Base-by-base conservation (phyloP, 129 eudicot genomes). In the Kitagawia praeruptora region DNA sequence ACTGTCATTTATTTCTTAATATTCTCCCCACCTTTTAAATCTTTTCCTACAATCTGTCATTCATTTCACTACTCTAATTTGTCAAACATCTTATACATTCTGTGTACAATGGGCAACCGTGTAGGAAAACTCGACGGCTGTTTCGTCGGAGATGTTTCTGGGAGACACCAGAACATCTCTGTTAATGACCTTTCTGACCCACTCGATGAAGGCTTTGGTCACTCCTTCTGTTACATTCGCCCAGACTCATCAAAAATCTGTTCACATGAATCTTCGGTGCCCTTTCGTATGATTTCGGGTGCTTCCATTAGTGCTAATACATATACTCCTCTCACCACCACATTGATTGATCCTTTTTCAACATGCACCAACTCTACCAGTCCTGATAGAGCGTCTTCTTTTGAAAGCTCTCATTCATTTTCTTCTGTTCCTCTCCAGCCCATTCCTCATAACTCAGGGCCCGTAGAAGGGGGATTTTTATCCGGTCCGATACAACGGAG, bases 401-500 rank as follows among this genome's bases (percentile, higher is more conserved):
- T 95, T 49, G 96, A 95, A 85, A 87, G 96, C 85, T 90, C 97
- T 15, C 86, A 84, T 42, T 84, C 81, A 2, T 86, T 88, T 79
- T 38, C 88, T 34, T 84, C 89, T 5, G 76, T 84, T 37, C 88
- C 89, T 27, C 82, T 86, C 13, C 92, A 88, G 63, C 92, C 92
- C 0, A 54, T 88, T 51, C 89, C 92, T 27, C 83, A 89, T 46
- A 83, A 74, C 78, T 77, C 82, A 2, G 97, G 95, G 1, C 90
- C 92, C 0, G 81, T 91, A 1, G 97, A 89, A 80, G 75, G 93
- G 27, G 97, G 98, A 5, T 91, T 91, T 80, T 51, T 91, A 23
- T 93, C 98, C 0, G 98, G 98, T 28, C 98, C 97, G 71, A 91
- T 89, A 37, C 95, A 91, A 63, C 85, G 96, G 9, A 86, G 93